phyloP scores from a whole-genome alignment of 169 alveolate species.

The Fabrea salina region DNA sequence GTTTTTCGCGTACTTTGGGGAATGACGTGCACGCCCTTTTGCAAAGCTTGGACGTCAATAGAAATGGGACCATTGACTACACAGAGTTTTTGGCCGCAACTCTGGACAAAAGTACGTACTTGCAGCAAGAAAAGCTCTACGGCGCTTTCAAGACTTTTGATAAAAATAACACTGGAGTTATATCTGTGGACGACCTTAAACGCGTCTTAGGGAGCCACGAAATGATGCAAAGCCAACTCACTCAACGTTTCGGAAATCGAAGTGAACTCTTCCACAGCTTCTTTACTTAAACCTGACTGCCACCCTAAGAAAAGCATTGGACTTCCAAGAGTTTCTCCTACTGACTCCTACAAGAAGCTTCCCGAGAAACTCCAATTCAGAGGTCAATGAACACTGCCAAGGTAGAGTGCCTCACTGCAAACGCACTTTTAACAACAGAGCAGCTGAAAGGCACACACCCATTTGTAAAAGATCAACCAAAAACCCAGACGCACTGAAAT shows the following conservation, averaged over 20 bases:
- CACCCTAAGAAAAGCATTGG: no score
- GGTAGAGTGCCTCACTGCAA: no score
- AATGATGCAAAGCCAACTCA: no score
- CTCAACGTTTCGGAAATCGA: no score
- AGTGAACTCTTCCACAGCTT: no score
- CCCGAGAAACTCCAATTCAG: no score
- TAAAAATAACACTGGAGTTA: constrained; percentile 64
- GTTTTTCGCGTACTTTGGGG: not conserved
- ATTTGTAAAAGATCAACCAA: not conserved
- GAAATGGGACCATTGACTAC: constrained; percentile 60
- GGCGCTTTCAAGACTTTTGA: constrained; percentile 69
- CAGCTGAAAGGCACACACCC: not conserved
- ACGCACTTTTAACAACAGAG: not conserved
- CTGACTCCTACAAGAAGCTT: no score
- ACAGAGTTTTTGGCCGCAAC: constrained; percentile 77
- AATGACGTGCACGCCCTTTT: not conserved
- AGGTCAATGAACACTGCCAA: no score
- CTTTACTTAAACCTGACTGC: no score
- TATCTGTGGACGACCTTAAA: constrained; percentile 54
- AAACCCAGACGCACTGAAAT: not conserved
- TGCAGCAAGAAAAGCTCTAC: constrained; percentile 44
- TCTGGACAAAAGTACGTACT: constrained; percentile 46
- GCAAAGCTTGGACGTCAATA: constrained; percentile 41
- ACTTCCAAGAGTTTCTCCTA: no score
- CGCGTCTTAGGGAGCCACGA: constrained; percentile 40